phyloP scores from a whole-genome alignment of 75 land plant genomes.

The Cryptomeria japonica region DNA sequence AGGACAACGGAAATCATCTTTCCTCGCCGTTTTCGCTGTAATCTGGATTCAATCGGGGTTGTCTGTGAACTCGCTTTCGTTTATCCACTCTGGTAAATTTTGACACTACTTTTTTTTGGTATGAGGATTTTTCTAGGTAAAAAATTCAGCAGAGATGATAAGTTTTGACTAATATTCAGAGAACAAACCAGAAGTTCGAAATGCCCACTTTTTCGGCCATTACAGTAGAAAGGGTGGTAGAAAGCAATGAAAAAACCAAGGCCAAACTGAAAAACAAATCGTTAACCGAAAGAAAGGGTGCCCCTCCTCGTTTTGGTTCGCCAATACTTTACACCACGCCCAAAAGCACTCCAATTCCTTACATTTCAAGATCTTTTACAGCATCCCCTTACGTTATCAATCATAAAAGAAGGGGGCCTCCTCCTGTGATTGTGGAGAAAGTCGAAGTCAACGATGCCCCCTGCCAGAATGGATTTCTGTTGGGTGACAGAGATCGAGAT shows the following conservation, averaged over 20 bases:
- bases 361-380: constrained; percentile 2
- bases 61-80: background rate
- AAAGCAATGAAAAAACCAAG: background rate
- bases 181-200: background rate
- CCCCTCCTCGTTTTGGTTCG: constrained; percentile 4
- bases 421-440: background rate
- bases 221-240: background rate
- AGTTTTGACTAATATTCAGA: background rate
- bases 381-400: constrained; percentile 23
- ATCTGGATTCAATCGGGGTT: background rate
- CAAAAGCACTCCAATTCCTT: constrained; percentile 15
- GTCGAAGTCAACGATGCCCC: constrained; percentile 9
- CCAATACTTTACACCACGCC: constrained; percentile 17
- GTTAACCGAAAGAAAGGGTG: background rate
- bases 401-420: constrained; percentile 19
- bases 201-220: constrained; percentile 10
- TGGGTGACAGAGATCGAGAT: background rate
- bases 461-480: background rate
- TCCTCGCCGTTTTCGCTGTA: background rate
- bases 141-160: background rate
- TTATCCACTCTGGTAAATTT: background rate
- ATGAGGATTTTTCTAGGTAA: too few species aligned
- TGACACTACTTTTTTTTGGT: background rate
- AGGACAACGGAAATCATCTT: background rate
- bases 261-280: background rate